Evolutionary conservation across 148 eudicot species (phyloP), one percentile per base, ranked within the genome.

Genomic region (Fagopyrum tataricum): DNA sequence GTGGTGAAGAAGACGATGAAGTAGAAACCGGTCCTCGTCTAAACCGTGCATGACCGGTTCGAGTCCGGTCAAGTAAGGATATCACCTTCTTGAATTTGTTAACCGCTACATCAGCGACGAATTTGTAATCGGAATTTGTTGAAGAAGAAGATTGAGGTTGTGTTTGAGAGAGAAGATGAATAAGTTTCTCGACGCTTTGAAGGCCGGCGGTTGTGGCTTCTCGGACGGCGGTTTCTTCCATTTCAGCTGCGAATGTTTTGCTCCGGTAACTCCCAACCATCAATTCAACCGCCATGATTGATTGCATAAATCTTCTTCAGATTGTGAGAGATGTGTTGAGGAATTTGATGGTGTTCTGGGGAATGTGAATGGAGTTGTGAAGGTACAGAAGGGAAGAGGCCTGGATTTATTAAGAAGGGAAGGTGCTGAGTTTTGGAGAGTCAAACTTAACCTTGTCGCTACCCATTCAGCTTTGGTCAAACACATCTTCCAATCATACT

Each of bases 1-100:
- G 78, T 1, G 73, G 83, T 0, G 61, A 56, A 0, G 78, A 43
- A 15, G 72, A 76, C 0, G 72, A 75, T 3, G 53, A 52, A 2
- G 77, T 43, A 42, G 67, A 7, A 5, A 87, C 67, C 6, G 96
- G 98, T 11, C 88, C 98, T 8, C 95, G 84, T 7, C 98, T 78
- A 86, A 93, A 93, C 10, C 98, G 91, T 7, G 98, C 98, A 79
- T 93, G 98, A 13, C 98, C 98, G 74, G 98, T 91, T 7, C 91
- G 78, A 24, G 81, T 76, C 7, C 85, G 84, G 74, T 93, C 98
- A 0, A 93, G 84, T 1, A 93, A 68, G 1, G 94, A 91, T 24
- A 93, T 93, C 47, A 93, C 93, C 71, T 91, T 93, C 77, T 72
- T 86, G 79, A 93, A 93, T 76, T 87, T 89, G 80, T 80, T 83